phyloP scores from a whole-genome alignment of 1,139 yeast species.

The Wickerhamiella infanticola region DNA sequence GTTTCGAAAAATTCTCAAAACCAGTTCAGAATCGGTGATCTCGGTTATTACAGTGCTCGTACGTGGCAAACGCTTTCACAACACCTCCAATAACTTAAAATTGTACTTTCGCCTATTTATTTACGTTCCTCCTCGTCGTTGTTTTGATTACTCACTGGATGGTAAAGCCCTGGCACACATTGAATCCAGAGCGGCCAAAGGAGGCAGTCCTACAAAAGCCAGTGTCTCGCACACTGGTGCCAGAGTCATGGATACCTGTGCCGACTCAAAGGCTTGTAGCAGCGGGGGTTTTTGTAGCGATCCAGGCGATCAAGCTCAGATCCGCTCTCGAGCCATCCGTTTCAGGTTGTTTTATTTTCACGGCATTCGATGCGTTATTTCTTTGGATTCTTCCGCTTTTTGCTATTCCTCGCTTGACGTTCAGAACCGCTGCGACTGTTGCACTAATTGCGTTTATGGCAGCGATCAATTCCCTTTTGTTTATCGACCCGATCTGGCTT shows the following conservation, averaged over 20 bases:
- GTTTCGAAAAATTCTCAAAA: too few relatives aligned
- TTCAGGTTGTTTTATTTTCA: slow-evolving; percentile 39
- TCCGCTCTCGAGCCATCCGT: slow-evolving; percentile 23
- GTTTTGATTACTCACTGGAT: neutral
- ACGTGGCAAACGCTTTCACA: too few relatives aligned
- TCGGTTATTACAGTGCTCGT: too few relatives aligned
- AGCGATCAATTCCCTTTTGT: slow-evolving; percentile 27
- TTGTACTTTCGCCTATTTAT: too few relatives aligned
- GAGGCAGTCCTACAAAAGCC: neutral
- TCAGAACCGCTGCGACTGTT: slow-evolving; percentile 27
- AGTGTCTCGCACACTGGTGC: slow-evolving; percentile 19
- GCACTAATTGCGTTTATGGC: slow-evolving; percentile 25
- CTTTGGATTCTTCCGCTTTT: slow-evolving; percentile 57
- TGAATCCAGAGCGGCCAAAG: neutral
- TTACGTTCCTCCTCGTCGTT: neutral
- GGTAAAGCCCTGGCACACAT: neutral
- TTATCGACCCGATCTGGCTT: slow-evolving; percentile 21
- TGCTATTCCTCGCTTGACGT: slow-evolving; percentile 57
- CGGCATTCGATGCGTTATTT: slow-evolving; percentile 54
- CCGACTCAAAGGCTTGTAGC: slow-evolving; percentile 58
- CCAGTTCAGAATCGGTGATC: too few relatives aligned
- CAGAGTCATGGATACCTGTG: slow-evolving; percentile 39
- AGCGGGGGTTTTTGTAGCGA: slow-evolving; percentile 46
- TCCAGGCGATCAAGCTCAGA: slow-evolving; percentile 64
- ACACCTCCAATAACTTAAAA: too few relatives aligned